Evolutionary conservation across 2,329 filamentous ascomycete species (phyloP).

Genomic region (Paecilomyces fulvus): DNA sequence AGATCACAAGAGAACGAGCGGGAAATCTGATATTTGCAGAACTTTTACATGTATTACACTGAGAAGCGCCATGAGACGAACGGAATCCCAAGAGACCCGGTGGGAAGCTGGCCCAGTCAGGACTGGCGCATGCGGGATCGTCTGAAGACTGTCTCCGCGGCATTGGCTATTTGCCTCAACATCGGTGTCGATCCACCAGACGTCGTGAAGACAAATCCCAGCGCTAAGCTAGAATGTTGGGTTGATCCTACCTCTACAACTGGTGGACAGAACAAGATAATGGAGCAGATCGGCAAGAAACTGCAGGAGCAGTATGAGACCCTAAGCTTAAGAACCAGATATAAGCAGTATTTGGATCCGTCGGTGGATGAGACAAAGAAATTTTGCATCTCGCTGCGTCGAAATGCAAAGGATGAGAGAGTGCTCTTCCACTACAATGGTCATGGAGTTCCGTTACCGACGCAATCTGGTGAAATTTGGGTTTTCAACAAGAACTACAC

Average conservation of each 20-base stretch:
- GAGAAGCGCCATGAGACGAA: conserved; percentile 96
- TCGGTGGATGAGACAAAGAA: conserved; percentile 97
- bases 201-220: conserved; percentile 89
- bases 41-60: conserved; percentile 99
- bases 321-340: conserved; percentile 86
- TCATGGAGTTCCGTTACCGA: conserved; percentile 92
- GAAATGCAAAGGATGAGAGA: conserved; percentile 91
- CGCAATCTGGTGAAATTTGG: conserved; percentile 94
- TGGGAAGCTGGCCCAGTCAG: conserved; percentile 54
- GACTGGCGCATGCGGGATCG: conserved; percentile 98
- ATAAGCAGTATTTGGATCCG: conserved; percentile 93
- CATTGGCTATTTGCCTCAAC: conserved; percentile 88
- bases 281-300: conserved; percentile 92
- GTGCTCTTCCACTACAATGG: conserved; percentile 99
- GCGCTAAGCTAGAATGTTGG: conserved; percentile 93
- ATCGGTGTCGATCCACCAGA: conserved; percentile 97
- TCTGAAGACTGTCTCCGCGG: conserved; percentile 91
- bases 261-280: conserved; percentile 65
- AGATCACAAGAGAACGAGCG: not conserved
- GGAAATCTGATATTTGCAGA: conserved; percentile 45
- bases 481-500: conserved; percentile 99
- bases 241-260: conserved; percentile 79
- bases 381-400: conserved; percentile 79
- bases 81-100: conserved; percentile 64
- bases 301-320: conserved; percentile 96